These are phyloP conservation scores for Pseudocercospora ulei DNA, from an alignment of 2,329 filamentous ascomycete genomes.

Conservation along the genomic window DNA sequence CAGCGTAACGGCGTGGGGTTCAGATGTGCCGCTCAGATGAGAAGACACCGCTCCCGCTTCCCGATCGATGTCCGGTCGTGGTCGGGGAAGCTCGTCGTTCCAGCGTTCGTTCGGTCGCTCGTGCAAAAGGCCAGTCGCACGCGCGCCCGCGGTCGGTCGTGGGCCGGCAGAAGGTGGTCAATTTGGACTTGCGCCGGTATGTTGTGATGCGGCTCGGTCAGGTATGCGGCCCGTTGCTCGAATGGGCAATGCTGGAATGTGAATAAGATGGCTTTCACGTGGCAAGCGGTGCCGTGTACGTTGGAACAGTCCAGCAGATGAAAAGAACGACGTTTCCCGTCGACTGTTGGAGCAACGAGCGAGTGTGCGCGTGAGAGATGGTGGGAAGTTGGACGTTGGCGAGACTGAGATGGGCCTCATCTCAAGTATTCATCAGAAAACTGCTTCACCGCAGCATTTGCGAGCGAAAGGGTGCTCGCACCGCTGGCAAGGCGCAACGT, in stretches of 20 bases:
- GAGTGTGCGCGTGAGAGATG: constrained; percentile 9
- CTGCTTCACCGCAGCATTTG: constrained; percentile 4
- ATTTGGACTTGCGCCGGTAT: constrained; percentile 14
- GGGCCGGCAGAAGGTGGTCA: neutral
- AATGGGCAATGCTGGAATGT: constrained; percentile 35
- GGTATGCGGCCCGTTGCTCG: constrained; percentile 33
- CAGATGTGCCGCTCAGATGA: no score
- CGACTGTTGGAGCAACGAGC: constrained; percentile 9
- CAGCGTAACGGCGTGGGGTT: neutral
- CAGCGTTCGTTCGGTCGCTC: no score
- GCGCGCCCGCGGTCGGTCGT: constrained; percentile 2
- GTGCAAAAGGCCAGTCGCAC: constrained; percentile 1
- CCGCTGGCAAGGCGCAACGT: constrained; percentile 6
- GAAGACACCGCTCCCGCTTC: no score
- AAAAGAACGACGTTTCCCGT: constrained; percentile 1
- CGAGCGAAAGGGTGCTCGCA: neutral
- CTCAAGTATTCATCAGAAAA: constrained; percentile 10
- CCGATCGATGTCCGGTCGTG: no score
- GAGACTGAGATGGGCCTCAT: constrained; percentile 4
- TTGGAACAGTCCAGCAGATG: constrained; percentile 2
- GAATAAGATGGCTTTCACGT: constrained; percentile 16
- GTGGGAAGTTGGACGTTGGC: constrained; percentile 8
- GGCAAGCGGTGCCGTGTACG: constrained; percentile 1
- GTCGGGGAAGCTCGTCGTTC: no score
- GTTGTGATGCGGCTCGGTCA: constrained; percentile 28